Evolutionary conservation across 352 stramenopile species (phyloP), one percentile per base, ranked within the genome.

Genomic region (Phytophthora cryptogea): DNA sequence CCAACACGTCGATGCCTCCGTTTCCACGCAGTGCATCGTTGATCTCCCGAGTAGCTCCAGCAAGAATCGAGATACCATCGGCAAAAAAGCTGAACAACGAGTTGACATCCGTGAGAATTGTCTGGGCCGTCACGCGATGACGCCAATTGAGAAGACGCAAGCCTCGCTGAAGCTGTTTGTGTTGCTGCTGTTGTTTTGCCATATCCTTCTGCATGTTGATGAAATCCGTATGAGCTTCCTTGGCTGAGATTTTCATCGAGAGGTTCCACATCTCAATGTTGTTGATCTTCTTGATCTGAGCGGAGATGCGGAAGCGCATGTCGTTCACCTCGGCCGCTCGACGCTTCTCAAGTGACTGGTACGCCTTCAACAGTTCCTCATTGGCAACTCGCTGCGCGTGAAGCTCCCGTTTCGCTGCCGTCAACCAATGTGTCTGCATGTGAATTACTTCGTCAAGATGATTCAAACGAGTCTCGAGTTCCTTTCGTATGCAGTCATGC

Each of bases 221-320:
- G 8, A 81, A 76, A 47, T 89, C 80, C 13, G 42, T 66, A 27
- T 82, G 70, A 5, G 73, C 72, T 40, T 86, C 78, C n/a, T 85
- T 86, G 2, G 78, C 70, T 36, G 89, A 75, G 10, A 88, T 69
- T 65, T 89, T 89, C 39, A 93, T 69, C 54, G 80, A 80, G 20
- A 90, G 50, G 43, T 89, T 92, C 84, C 84, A 93, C 80, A 93
- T 91, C 46, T 91, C 78, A 16, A 92, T 72, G 54, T 78, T 78
- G 54, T 84, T 88, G 54, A 92, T 89, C 42, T 80, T 82, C 27
- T 68, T 74, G 42, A 90, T 76, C 62, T 93, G 84, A 28, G 78
- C 56, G 8, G 67, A 56, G 36, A 93, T 88, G 35, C 84, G 76
- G 45, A 90, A 89, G 16, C 73, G 78, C 78, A 92, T 87, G 44